A percentile compares a stretch with the other conserved stretches of the same genome.
These are phyloP conservation scores for Backusella luteola DNA, from an alignment of 192 early-diverging fungal genomes.

Conservation along the genomic window DNA sequence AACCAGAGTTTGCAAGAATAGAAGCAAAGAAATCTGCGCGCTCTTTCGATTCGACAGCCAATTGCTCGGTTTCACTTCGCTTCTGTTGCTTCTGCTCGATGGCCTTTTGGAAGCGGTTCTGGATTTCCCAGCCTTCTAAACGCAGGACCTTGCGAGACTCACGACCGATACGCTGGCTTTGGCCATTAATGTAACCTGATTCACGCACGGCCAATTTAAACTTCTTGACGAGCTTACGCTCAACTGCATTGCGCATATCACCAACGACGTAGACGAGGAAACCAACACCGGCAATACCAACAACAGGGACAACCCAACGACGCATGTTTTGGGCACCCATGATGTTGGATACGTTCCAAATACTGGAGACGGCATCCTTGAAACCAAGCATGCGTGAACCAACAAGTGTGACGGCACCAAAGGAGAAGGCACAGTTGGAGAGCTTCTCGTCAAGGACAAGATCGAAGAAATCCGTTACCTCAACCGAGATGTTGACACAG, in stretches of 20 bases:
- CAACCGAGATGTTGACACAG: slow-evolving; percentile 25
- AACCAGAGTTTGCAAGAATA: slow-evolving; percentile 2
- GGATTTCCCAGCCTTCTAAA: slow-evolving; percentile 69
- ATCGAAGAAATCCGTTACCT: slow-evolving; percentile 40
- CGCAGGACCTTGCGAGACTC: slow-evolving; percentile 65
- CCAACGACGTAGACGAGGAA: slow-evolving; percentile 60
- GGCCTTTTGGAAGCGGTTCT: slow-evolving; percentile 67
- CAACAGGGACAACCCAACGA: slow-evolving; percentile 57
- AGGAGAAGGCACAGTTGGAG: slow-evolving; percentile 19
- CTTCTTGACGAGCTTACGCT: slow-evolving; percentile 68
- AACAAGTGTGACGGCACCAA: slow-evolving; percentile 34
- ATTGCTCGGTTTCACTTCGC: slow-evolving; percentile 56
- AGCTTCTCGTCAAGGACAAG: slow-evolving; percentile 37
- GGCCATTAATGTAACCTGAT: slow-evolving; percentile 50
- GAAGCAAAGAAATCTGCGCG: slow-evolving; percentile 4
- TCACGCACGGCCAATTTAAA: slow-evolving; percentile 48
- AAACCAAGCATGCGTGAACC: slow-evolving; percentile 35
- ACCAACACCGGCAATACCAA: slow-evolving; percentile 60
- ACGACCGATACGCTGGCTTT: slow-evolving; percentile 62
- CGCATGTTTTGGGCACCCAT: slow-evolving; percentile 61
- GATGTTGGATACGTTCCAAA: slow-evolving; percentile 53
- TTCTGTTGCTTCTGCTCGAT: slow-evolving; percentile 69
- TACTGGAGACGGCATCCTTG: slow-evolving; percentile 30
- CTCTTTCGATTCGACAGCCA: slow-evolving; percentile 19
- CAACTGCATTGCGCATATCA: slow-evolving; percentile 69